phyloP scores from a whole-genome alignment of 2,329 filamentous ascomycete species.

The Orbilia brochopaga region DNA sequence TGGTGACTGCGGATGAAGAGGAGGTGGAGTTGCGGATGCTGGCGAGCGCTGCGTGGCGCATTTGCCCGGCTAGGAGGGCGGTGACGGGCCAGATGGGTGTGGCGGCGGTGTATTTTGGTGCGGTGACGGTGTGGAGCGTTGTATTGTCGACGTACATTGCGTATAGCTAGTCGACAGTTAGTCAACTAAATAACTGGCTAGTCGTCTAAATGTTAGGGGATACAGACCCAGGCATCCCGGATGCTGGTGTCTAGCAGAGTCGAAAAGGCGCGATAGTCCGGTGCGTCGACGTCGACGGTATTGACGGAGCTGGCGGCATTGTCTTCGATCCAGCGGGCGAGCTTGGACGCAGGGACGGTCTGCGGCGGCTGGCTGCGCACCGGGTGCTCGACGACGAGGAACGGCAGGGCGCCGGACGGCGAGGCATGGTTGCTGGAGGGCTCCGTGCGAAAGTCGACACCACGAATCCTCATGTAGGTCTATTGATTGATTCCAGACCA shows the following conservation, averaged over 20 bases:
- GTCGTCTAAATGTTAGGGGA: background rate
- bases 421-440: conserved; percentile 92
- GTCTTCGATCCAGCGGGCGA: conserved; percentile 72
- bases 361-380: conserved; percentile 22
- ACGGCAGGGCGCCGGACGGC: conserved; percentile 84
- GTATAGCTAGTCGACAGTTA: conserved; percentile 68
- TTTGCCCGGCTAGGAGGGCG: conserved; percentile 67
- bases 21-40: conserved; percentile 72
- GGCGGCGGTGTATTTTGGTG: conserved; percentile 70
- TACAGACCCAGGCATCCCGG: conserved; percentile 80
- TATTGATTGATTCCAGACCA: conserved; percentile 57
- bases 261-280: conserved; percentile 50
- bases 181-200: too few relatives aligned
- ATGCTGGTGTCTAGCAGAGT: conserved; percentile 61
- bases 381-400: conserved; percentile 66
- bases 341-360: conserved; percentile 68
- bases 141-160: conserved; percentile 75
- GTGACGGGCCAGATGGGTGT: conserved; percentile 69
- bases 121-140: conserved; percentile 72
- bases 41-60: conserved; percentile 73
- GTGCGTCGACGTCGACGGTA: conserved; percentile 31
- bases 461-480: conserved; percentile 81
- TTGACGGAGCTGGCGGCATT: conserved; percentile 22
- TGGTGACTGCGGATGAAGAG: conserved; percentile 61
- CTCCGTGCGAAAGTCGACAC: conserved; percentile 69